A percentile compares a stretch with the other conserved stretches of the same genome.
Evolutionary conservation across 2,329 filamentous ascomycete species (phyloP).

Genomic region (Cladosporium sp.): DNA sequence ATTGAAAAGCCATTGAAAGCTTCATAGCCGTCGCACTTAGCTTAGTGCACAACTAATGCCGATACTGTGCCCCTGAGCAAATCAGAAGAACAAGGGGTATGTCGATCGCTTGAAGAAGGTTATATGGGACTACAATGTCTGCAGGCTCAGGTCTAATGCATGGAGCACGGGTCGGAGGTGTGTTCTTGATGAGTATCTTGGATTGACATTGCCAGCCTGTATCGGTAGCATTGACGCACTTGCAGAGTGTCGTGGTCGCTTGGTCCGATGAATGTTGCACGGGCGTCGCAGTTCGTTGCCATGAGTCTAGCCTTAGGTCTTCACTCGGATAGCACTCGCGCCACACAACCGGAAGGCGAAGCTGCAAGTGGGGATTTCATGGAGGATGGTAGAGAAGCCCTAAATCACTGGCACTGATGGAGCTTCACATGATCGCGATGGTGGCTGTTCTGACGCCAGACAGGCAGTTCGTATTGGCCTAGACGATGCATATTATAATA

Average conservation of each 20-base stretch:
- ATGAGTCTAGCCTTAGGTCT: not conserved
- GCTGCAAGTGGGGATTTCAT: not conserved
- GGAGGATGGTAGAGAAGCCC: not conserved
- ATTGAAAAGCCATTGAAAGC: not conserved
- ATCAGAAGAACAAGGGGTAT: not conserved
- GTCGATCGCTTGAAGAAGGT: not conserved
- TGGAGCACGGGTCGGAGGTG: not conserved
- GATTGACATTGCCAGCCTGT: not conserved
- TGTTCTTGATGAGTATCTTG: not conserved
- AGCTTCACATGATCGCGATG: not conserved
- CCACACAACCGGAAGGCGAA: not conserved
- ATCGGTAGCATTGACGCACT: not conserved
- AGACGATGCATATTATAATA: not conserved
- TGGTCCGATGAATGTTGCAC: not conserved
- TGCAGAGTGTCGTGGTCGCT: not conserved
- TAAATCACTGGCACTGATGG: not conserved
- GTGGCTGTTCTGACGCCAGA: not conserved
- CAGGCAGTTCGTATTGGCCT: not conserved
- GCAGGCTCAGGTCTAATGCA: not conserved
- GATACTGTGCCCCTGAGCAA: not conserved
- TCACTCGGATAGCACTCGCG: not conserved
- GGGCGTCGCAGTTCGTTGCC: not conserved
- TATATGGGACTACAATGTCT: not conserved
- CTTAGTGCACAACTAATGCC: not conserved
- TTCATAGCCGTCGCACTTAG: not conserved